Evolutionary conservation across 352 stramenopile species (phyloP), one percentile per base, ranked within the genome.

Genomic region (Globisporangium splendens): DNA sequence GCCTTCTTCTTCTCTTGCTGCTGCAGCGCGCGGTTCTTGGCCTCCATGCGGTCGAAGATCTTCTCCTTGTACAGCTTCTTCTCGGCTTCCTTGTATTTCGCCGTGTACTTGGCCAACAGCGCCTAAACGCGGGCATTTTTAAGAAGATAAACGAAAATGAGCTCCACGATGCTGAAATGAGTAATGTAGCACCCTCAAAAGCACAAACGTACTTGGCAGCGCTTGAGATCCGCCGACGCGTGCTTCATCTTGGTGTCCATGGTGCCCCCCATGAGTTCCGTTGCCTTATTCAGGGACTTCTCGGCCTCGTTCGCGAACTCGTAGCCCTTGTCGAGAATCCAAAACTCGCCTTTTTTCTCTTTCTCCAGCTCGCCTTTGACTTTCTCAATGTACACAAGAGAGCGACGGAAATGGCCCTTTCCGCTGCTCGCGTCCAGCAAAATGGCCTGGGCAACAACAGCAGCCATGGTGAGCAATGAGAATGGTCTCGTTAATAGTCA

Each of bases 51-150:
- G 41, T 91, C 82, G 55, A 95, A 93, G 55, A 95, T 95, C 65
- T 93, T 91, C 50, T 95, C 85, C 54, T 91, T 91, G 74, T 93
- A 93, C 56, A 95, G 60, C 65, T 89, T 93, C 65, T 93, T 95
- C 68, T 95, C 83, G 24, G 86, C 77, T 69, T 93, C 77, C 59
- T 91, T 91, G 72, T 95, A 95, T 39, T 86, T 86, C 17, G 68
- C 61, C 1, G 73, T 70, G 50, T 79, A 88, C 53, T 88, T 75
- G 35, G 65, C 60, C 51, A 95, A 55, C 47, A 82, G n/a, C 18
- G 70, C 69, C 67, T 88, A 14, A 61, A 33, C 13, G 31, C 5
- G 20, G 24, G 22, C 22, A 43, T 13, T 33, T 1, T 21, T 61
- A 31, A 46, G 20, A 44, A 31, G 7, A 42, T n/a, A 46, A 50